Base-by-base conservation (phyloP, 2,329 filamentous ascomycete genomes). In the Ophiostoma himal-ulmi region DNA sequence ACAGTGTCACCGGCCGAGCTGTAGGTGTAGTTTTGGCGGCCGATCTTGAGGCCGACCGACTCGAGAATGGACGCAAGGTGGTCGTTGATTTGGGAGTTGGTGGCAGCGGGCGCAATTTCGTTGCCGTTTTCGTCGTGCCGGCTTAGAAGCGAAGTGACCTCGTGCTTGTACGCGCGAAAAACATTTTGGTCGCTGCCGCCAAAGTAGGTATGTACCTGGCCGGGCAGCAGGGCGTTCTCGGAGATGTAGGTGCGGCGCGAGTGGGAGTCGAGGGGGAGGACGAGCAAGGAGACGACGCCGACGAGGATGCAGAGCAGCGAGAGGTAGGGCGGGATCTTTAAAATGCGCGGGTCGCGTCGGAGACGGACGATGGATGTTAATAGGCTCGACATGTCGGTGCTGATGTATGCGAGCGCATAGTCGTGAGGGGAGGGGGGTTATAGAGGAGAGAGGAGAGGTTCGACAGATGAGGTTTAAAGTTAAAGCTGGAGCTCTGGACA, bases 131-230 rank as follows among this genome's bases (percentile, higher is more conserved):
- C 57, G 13, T 62, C 57, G 26, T 34, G 26, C 13, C 36, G 39
- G 52, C n/a, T 48, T 72, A 94, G 65, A 8, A 72, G 77, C 10
- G 81, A 83, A 75, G 91, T 88, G 68, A 97, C 84, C 81, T 98
- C 95, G 77, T 92, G 89, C 76, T 91, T 88, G 79, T 96, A 98
- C 8, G 93, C 95, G 66, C 93, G 87, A 77, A 98, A 94, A 74
- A 98, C 88, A 79, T 97, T 91, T 82, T 98, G 94, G 78, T 99
- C 95, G 79, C 93, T 97, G 22, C 95, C 95, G 7, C 92, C 90
- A 78, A 99, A 99, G 80, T 99, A 99, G 1, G 95, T 97, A 81
- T 98, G 94, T 10, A 98, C 95, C 80, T 99, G 95, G 1, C 94
- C 95, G 0, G 95, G 95, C 17, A 99, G 83, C 44, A 99, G 88